Conservation (phyloP, 768 basidiomycete species). For the Tubosaeta brunneosetosa region DNA sequence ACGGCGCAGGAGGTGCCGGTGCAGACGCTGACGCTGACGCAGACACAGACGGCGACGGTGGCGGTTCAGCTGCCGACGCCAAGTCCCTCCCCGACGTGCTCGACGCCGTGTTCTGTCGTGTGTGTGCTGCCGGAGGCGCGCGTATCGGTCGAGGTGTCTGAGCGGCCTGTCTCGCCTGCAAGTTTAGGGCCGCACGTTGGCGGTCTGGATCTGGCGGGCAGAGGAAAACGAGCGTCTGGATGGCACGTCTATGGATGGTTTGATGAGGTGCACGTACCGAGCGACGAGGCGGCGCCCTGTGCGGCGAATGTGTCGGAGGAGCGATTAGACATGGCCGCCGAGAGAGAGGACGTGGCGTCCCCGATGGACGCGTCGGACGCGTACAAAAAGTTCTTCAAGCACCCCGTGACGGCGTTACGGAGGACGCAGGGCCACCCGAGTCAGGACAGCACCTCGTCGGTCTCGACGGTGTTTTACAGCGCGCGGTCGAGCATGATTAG, state of each 20-base stretch:
- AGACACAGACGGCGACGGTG: background rate
- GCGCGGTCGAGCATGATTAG: conserved; percentile 25
- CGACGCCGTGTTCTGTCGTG: background rate
- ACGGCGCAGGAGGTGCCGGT: background rate
- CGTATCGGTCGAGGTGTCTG: background rate
- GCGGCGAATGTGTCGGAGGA: background rate
- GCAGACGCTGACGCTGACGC: background rate
- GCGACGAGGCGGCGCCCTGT: background rate
- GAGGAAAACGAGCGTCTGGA: conserved; percentile 31
- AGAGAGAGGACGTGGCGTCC: background rate
- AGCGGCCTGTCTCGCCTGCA: conserved; percentile 16
- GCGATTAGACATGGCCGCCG: background rate
- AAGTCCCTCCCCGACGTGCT: conserved; percentile 23
- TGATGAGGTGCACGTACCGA: conserved; percentile 11
- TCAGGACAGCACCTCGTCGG: conserved; percentile 23
- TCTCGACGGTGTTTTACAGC: conserved; percentile 28
- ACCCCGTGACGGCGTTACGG: conserved; percentile 9
- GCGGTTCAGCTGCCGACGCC: conserved; percentile 25
- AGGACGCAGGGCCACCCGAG: conserved; percentile 17
- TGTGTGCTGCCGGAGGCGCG: conserved; percentile 7
- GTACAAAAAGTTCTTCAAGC: conserved; percentile 6
- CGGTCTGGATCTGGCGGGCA: conserved; percentile 28
- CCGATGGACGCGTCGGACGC: background rate
- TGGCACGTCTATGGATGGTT: conserved; percentile 33
- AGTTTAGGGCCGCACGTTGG: conserved; percentile 26